Conservation (phyloP, 2,329 filamentous ascomycete genomes). For the Pseudophaeomoniella oleicola region DNA sequence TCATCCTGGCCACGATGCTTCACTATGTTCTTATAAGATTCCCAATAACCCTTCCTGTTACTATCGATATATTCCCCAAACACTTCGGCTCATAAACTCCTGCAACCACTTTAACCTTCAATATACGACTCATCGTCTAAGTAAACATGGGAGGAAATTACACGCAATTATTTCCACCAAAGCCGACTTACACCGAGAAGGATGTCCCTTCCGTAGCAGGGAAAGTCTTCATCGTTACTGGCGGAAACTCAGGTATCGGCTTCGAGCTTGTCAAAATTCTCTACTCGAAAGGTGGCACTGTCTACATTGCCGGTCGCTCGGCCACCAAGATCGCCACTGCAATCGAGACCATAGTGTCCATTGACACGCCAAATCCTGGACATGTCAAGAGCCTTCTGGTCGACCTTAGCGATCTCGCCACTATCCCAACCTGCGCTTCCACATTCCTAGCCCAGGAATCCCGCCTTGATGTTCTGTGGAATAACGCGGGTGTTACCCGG, state of each 20-base stretch:
- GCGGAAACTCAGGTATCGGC: conserved; percentile 34
- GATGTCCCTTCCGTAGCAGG: conserved; percentile 4
- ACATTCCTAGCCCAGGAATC: conserved; percentile 19
- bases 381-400: conserved; percentile 30
- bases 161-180: conserved; percentile 17
- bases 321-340: conserved; percentile 29
- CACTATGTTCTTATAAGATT: background rate
- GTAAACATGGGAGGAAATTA: background rate
- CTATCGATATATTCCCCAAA: background rate
- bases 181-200: conserved; percentile 15
- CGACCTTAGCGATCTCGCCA: conserved; percentile 23
- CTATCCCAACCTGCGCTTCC: conserved; percentile 18
- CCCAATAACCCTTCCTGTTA: background rate
- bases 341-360: conserved; percentile 28
- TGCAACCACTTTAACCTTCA: background rate
- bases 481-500: conserved; percentile 22
- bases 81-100: background rate
- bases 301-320: conserved; percentile 41
- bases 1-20: background rate
- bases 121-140: background rate
- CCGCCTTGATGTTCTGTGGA: conserved; percentile 24
- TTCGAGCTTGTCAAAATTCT: conserved; percentile 38
- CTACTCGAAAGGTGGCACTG: conserved; percentile 37
- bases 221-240: conserved; percentile 38
- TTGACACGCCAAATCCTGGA: conserved; percentile 22